Percentiles rank a stretch among this genome's conserved stretches.
These are phyloP conservation scores for Nakaseomyces kungkrabaensis DNA, from an alignment of 1,139 yeast species.

Conservation along the genomic window DNA sequence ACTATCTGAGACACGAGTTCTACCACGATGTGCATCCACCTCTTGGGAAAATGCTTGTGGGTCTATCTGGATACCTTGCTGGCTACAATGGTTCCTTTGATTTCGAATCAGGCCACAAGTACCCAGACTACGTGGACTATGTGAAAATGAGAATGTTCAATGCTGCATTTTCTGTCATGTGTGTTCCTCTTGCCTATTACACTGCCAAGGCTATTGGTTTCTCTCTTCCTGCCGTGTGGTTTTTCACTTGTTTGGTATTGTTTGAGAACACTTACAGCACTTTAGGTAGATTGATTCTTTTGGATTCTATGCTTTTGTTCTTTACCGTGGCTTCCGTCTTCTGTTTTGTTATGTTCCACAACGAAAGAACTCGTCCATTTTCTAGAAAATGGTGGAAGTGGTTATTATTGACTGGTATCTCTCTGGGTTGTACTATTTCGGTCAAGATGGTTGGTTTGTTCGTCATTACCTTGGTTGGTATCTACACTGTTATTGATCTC, in stretches of 20 bases:
- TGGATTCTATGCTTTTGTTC: conserved; percentile 92
- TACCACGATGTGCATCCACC: conserved; percentile 99
- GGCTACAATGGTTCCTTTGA: conserved; percentile 95
- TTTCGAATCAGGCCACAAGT: conserved; percentile 78
- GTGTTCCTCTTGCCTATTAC: conserved; percentile 89
- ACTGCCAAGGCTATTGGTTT: conserved; percentile 83
- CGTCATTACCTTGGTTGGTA: conserved; percentile 65
- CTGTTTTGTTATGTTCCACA: conserved; percentile 73
- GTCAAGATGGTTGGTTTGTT: conserved; percentile 80
- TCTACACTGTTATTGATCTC: conserved; percentile 62
- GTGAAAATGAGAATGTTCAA: conserved; percentile 91
- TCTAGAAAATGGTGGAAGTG: conserved; percentile 91
- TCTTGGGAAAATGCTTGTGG: conserved; percentile 93
- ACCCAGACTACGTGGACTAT: conserved; percentile 80
- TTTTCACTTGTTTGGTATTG: conserved; percentile 76
- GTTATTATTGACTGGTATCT: conserved; percentile 64
- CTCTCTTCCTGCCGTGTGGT: conserved; percentile 75
- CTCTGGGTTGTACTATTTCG: conserved; percentile 68
- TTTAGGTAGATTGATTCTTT: conserved; percentile 79
- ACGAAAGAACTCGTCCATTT: conserved; percentile 54
- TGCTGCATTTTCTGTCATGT: conserved; percentile 77
- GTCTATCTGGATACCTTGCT: conserved; percentile 86
- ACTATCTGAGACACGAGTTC: conserved; percentile 85
- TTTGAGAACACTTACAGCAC: conserved; percentile 83
- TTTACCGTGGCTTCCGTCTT: conserved; percentile 81